Conservation (phyloP, 2,329 filamentous ascomycete genomes). For the Diaporthe citriasiana region DNA sequence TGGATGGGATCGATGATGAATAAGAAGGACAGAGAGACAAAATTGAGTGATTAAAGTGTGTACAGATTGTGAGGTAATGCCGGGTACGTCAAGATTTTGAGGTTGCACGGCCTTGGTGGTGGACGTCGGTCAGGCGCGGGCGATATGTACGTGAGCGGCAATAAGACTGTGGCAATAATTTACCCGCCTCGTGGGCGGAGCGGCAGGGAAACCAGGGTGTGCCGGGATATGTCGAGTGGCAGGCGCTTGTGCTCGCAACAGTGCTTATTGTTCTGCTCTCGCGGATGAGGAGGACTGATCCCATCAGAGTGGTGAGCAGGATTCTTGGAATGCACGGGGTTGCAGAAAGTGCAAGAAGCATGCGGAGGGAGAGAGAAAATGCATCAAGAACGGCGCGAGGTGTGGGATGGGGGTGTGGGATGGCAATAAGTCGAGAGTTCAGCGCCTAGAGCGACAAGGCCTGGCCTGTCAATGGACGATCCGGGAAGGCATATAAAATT, state of each 20-base stretch:
- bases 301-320: slow-evolving; percentile 34
- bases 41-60: slow-evolving; percentile 30
- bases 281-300: slow-evolving; percentile 33
- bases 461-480: slow-evolving; percentile 60
- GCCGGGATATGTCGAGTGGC: slow-evolving; percentile 44
- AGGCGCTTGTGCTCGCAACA: slow-evolving; percentile 56
- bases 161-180: slow-evolving; percentile 45
- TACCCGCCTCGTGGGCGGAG: slow-evolving; percentile 47
- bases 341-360: slow-evolving; percentile 40
- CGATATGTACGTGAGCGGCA: slow-evolving; percentile 52
- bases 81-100: slow-evolving; percentile 40
- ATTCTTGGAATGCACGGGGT: slow-evolving; percentile 30
- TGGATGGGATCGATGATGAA: slow-evolving; percentile 8
- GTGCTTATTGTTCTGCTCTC: slow-evolving; percentile 43
- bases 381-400: slow-evolving; percentile 43
- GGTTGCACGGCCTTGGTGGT: slow-evolving; percentile 43
- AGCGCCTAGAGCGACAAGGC: slow-evolving; percentile 59
- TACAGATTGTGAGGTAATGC: slow-evolving; percentile 37
- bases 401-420: slow-evolving; percentile 52
- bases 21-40: slow-evolving; percentile 39
- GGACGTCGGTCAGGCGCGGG: slow-evolving; percentile 49
- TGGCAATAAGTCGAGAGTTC: slow-evolving; percentile 57
- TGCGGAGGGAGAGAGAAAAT: slow-evolving; percentile 42
- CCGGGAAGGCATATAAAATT: slow-evolving; percentile 60
- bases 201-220: slow-evolving; percentile 45